Evolutionary conservation across 2,329 filamentous ascomycete species (phyloP), one percentile per base, ranked within the genome.

Genomic region (Colletotrichum tanaceti): DNA sequence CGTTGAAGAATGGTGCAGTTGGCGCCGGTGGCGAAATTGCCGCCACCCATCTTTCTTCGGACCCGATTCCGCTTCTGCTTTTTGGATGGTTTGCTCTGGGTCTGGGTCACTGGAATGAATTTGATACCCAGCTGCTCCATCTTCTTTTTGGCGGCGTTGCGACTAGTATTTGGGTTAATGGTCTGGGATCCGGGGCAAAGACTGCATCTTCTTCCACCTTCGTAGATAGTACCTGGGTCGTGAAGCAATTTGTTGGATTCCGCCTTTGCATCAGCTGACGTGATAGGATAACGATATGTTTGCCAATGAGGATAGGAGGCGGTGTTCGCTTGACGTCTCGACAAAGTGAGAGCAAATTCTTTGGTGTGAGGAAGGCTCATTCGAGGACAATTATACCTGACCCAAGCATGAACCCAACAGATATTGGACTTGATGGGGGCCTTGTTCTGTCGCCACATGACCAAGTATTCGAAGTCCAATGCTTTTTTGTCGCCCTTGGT

Each of bases 361-460:
- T 28, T 63, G 9, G 64, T 63, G 20, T 64, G 52, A 41, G 64
- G 64, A 5, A 67, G 43, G 4, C 5, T 13, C 1, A 63, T 64
- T 1, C 9, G n/a, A 2, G 64, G 59, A 22, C 43, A 49, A 5
- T 24, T 50, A 3, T 18, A 5, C 20, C 9, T 41, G 13, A 41
- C 64, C 64, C 64, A 67, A 13, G 22, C 24, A 6, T 44, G 16
- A 4, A 63, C 20, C 64, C 64, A 67, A 35, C 64, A 67, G 57
- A 22, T 52, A 4, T 16, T 28, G 1, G 64, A 43, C n/a, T 4
- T 54, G 14, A 67, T 38, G 5, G 64, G 64, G 16, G 64, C 43
- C 46, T 64, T 67, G 32, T 63, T 63, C 22, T 24, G 22, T 20
- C 64, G 64, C 14, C 13, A 16, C 22, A 24, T 7, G 13, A 67